phyloP scores from a whole-genome alignment of 108 stramenopile genomes.

The Conticribra guillardii region DNA sequence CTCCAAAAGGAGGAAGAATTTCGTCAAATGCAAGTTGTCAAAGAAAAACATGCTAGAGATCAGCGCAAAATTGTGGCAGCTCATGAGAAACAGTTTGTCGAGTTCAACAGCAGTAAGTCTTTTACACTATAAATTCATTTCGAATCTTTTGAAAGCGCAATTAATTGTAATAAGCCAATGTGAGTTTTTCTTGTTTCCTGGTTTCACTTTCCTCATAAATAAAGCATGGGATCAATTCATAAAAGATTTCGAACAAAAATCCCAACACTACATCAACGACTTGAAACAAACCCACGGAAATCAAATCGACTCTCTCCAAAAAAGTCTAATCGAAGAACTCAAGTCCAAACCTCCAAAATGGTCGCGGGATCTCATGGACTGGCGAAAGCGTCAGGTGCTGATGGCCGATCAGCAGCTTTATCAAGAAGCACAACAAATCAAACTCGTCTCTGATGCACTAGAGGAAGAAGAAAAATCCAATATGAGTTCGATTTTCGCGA shows the following conservation, averaged over 20 bases:
- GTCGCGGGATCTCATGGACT: constrained; percentile 19
- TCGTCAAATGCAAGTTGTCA: constrained; percentile 1
- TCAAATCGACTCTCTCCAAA: not conserved
- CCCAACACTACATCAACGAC: not conserved
- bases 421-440: constrained; percentile 21
- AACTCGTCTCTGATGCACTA: constrained; percentile 15
- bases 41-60: not conserved
- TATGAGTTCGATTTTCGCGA: constrained; percentile 17
- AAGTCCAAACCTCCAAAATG: constrained; percentile 12
- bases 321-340: not conserved
- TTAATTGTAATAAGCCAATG: not conserved
- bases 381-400: constrained; percentile 7
- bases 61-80: constrained; percentile 4
- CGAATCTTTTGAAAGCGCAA: not conserved
- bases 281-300: constrained; percentile 12
- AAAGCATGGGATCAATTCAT: constrained; percentile 18
- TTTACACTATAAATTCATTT: not conserved
- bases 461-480: constrained; percentile 8
- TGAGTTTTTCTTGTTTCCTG: not conserved
- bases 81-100: constrained; percentile 10
- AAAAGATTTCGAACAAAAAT: constrained; percentile 12
- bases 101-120: constrained; percentile 17
- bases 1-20: constrained; percentile 21
- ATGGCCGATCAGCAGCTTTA: constrained; percentile 20
- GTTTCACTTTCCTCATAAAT: not conserved